These are phyloP conservation scores for Persicaria tinctoria DNA, from an alignment of 148 eudicot species.

Conservation along the genomic window DNA sequence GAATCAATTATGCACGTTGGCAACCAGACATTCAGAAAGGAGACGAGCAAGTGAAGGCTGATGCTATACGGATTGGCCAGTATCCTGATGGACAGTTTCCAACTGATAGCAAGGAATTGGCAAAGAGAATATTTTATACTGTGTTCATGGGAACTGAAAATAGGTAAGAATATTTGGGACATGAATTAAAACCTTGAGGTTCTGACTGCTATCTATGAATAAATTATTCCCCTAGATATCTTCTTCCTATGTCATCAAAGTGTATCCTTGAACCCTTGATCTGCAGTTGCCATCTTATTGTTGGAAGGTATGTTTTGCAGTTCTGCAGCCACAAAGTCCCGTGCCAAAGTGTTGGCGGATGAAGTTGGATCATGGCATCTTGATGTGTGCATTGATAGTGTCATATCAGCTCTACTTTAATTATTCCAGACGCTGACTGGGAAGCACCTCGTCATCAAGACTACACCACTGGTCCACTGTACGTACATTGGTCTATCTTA, in stretches of 20 bases:
- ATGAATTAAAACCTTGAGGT: not conserved
- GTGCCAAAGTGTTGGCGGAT: slow-evolving; percentile 73
- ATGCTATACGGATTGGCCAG: slow-evolving; percentile 87
- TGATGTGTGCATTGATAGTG: slow-evolving; percentile 73
- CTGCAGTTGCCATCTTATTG: not conserved
- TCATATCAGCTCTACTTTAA: slow-evolving; percentile 68
- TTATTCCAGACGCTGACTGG: slow-evolving; percentile 86
- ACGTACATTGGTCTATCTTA: not conserved
- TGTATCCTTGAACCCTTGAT: not conserved
- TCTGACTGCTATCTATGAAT: not conserved
- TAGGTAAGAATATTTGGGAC: slow-evolving; percentile 36
- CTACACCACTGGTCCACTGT: too few species aligned
- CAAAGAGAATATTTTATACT: slow-evolving; percentile 84
- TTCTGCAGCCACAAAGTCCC: slow-evolving; percentile 68
- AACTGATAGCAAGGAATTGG: slow-evolving; percentile 80
- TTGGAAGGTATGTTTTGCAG: slow-evolving; percentile 25
- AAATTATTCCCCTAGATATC: not conserved
- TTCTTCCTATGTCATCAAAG: not conserved
- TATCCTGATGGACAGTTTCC: slow-evolving; percentile 84
- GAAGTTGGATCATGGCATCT: slow-evolving; percentile 97
- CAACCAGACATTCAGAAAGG: slow-evolving; percentile 65
- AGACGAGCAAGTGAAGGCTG: slow-evolving; percentile 82
- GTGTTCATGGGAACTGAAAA: slow-evolving; percentile 96
- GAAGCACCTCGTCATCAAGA: slow-evolving; percentile 47
- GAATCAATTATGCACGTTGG: not conserved